Base-by-base conservation (phyloP, 2,329 filamentous ascomycete species). In the Talaromyces funiculosus region DNA sequence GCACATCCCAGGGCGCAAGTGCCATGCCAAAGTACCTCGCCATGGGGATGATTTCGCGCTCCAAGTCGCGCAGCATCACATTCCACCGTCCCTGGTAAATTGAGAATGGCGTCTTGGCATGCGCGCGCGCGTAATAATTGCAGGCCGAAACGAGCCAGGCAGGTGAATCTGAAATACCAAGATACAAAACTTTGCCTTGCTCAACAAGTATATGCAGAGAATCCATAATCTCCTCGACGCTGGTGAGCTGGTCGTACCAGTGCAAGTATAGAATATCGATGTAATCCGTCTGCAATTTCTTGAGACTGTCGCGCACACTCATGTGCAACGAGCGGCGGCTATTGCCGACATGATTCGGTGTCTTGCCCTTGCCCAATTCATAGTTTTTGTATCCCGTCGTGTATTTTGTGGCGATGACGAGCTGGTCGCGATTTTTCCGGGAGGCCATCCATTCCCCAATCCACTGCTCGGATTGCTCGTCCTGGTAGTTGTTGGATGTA, bases 361-460 rank as follows among this genome's bases (percentile, higher is more conserved):
- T 69, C 9, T 73, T 72, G 29, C 71, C 72, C 54, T 74, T 75
- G 1, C 78, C 77, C n/a, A 75, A 65, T 24, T 74, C 72, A 51
- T 76, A 63, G 14, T 65, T 65, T 31, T 71, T 75, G 71, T 81
- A 88, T 67, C 82, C 82, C 24, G 82, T 86, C 0, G 84, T 85
- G 70, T 80, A 89, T 69, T 90, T 90, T 60, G 87, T 90, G 0
- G 87, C 86, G 58, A 90, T 77, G 16, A 90, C 86, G 72, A 90
- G 83, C 69, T 88, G 78, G 65, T 89, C 86, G 24, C 88, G 82
- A 62, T 83, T 83, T n/a, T 81, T 78, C 9, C 85, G 81, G 63
- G 81, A 80, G 66, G 80, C 78, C 84, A 89, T 87, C 86, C 87
- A 90, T 65, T 88, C 85, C 37, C 88, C 88, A 60, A 90, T 77